These are phyloP conservation scores for Penstemon davidsonii DNA, from an alignment of 257 asterid genomes.

Conservation along the genomic window DNA sequence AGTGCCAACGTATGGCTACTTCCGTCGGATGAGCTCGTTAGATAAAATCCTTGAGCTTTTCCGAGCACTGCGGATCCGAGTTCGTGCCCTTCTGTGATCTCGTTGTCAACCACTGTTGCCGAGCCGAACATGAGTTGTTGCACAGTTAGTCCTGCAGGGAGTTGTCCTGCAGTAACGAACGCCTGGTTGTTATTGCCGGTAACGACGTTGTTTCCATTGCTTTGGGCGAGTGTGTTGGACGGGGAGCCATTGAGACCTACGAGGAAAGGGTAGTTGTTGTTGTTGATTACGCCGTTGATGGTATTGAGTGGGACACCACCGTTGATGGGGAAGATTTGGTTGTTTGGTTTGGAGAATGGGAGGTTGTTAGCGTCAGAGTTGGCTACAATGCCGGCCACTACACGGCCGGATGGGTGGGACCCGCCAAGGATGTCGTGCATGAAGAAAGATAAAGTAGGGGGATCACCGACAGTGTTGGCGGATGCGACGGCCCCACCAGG, in stretches of 20 bases:
- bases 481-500: conserved; percentile 21
- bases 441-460: conserved; percentile 56
- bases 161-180: conserved; percentile 81
- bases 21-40: conserved; percentile 85
- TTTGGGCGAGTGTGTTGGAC: conserved; percentile 49
- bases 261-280: conserved; percentile 81
- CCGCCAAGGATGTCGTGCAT: conserved; percentile 92
- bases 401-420: conserved; percentile 78
- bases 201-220: conserved; percentile 47
- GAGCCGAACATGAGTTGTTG: conserved; percentile 94
- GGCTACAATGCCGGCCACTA: conserved; percentile 72
- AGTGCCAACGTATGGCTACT: conserved; percentile 75
- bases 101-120: conserved; percentile 78
- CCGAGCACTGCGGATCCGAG: conserved; percentile 69
- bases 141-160: conserved; percentile 68
- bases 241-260: conserved; percentile 72
- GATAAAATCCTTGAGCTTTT: conserved; percentile 74
- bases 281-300: conserved; percentile 64
- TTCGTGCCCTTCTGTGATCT: conserved; percentile 78
- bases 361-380: conserved; percentile 64
- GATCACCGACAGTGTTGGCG: conserved; percentile 12
- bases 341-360: conserved; percentile 78
- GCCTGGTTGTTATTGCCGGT: conserved; percentile 50
- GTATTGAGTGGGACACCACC: conserved; percentile 93
- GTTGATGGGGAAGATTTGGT: conserved; percentile 66